These are phyloP conservation scores for Emmonsiellopsis sp. DNA, from an alignment of 2,329 filamentous ascomycete species.

Conservation along the genomic window DNA sequence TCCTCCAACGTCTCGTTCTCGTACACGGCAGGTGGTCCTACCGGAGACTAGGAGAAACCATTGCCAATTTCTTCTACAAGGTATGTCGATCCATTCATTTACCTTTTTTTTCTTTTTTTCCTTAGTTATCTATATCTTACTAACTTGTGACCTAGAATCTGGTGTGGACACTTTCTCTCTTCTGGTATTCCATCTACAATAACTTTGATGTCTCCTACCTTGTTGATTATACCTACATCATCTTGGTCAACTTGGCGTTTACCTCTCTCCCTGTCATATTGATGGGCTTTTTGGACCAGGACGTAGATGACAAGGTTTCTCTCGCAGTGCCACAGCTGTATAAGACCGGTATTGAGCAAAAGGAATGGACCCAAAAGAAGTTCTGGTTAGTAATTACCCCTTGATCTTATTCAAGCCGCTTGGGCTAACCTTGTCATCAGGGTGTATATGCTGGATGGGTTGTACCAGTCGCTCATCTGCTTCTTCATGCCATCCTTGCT, in stretches of 20 bases:
- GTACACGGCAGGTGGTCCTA: constrained; percentile 98
- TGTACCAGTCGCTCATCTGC: constrained; percentile 88
- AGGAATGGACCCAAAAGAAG: constrained; percentile 92
- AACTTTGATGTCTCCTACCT: constrained; percentile 95
- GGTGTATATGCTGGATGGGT: constrained; percentile 87
- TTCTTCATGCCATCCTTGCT: constrained; percentile 89
- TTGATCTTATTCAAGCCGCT: neutral
- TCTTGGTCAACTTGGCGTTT: constrained; percentile 93
- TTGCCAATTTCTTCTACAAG: constrained; percentile 99
- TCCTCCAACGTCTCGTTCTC: constrained; percentile 71
- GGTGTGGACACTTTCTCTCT: constrained; percentile 91
- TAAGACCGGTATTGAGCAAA: constrained; percentile 84
- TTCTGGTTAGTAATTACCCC: constrained; percentile 65
- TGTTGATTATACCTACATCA: constrained; percentile 95
- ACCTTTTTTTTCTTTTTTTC: neutral
- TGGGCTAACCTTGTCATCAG: constrained; percentile 36
- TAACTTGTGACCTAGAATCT: constrained; percentile 55
- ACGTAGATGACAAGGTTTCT: constrained; percentile 88
- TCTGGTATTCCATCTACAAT: constrained; percentile 95
- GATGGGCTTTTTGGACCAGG: constrained; percentile 94
- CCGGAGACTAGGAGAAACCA: constrained; percentile 79
- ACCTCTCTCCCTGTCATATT: constrained; percentile 90
- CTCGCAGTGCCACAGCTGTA: constrained; percentile 93
- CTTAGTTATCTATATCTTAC: neutral
- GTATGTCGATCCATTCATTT: constrained; percentile 28